Evolutionary conservation across 768 basidiomycete species (phyloP), one percentile per base, ranked within the genome.

Genomic region (Xerocomellus chrysenteron): DNA sequence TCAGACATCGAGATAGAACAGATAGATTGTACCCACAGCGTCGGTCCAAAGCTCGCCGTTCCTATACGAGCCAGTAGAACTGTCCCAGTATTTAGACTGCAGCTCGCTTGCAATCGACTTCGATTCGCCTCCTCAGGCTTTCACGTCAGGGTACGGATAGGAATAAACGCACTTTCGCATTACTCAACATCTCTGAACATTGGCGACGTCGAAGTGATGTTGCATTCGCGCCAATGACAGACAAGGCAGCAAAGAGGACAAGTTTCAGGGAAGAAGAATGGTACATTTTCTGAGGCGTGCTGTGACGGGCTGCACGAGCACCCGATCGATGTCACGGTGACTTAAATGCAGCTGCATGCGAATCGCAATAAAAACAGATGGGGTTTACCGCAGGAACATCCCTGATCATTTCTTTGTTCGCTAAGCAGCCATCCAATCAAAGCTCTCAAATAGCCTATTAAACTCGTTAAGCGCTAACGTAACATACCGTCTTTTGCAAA

Each of bases 31-130:
- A 63, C 75, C n/a, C 55, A 83, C 82, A 5, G 80, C 78, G 61
- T 83, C 80, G 2, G 82, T 83, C 82, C 82, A 83, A 17, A 82
- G 70, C 11, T 78, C 76, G 41, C 82, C 82, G 32, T 75, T 73
- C n/a, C 59, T 80, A 57, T 80, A 82, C 47, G 73, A 69, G 1
- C 82, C 82, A 43, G 59, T 72, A 5, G 16, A 49, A 9, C 65
- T 21, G 44, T 77, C 68, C 69, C 75, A 84, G 61, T 78, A 83
- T 51, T 78, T 55, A 21, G 30, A 57, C 54, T 69, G 68, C 47
- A 74, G 46, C 43, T 62, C 60, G 3, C 61, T 48, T 39, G 67
- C 68, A 48, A 73, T 70, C 13, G 11, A 13, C 72, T 73, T 52
- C 30, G 32, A 17, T 46, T 45, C 9, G 24, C 46, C 19, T 55